Evolutionary conservation across 1,139 yeast species (phyloP), one percentile per base, ranked within the genome.

Genomic region (Sugiyamaella novakii): DNA sequence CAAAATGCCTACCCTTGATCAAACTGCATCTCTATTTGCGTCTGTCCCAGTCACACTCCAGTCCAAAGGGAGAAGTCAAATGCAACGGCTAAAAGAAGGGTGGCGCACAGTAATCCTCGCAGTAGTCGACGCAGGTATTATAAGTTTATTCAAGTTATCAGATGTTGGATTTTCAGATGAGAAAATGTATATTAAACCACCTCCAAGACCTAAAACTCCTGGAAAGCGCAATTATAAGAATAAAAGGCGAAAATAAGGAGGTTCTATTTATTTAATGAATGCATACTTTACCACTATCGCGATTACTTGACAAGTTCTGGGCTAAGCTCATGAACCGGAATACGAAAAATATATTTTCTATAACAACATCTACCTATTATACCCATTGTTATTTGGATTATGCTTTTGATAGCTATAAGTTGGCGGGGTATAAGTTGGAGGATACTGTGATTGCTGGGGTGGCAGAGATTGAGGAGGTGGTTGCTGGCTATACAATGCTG

Each of bases 91-190:
- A 56, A 68, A 58, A 54, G 73, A 61, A 12, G 94, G 94, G 0
- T 64, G 72, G 47, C 68, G 82, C 24, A 72, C 73, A 21, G 72
- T 83, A 3, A 67, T 84, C 1, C 53, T 87, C 17, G 95, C 95
- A 0, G 71, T 83, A 0, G 77, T 86, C 2, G 91, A 85, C 61
- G 75, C 80, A 55, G 95, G 96, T 0, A 72, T 85, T 3, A 76
- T 87, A 4, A 85, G 83, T 58, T 86, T 87, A 60, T 73, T 82
- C 17, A 77, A 75, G 36, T 62, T 87, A 3, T 68, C 80, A 1
- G 85, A 81, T 54, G 78, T 82, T 1, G 80, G 79, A 49, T 86
- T 87, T 38, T 44, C 44, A 17, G 46, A 48, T 24, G 51, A 48
- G 33, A 39, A 43, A 18, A 48, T 48, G 45, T 48, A 43, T 18